These are phyloP conservation scores for Pleurotus tuber-regium DNA, from an alignment of 768 basidiomycete genomes.

Conservation along the genomic window DNA sequence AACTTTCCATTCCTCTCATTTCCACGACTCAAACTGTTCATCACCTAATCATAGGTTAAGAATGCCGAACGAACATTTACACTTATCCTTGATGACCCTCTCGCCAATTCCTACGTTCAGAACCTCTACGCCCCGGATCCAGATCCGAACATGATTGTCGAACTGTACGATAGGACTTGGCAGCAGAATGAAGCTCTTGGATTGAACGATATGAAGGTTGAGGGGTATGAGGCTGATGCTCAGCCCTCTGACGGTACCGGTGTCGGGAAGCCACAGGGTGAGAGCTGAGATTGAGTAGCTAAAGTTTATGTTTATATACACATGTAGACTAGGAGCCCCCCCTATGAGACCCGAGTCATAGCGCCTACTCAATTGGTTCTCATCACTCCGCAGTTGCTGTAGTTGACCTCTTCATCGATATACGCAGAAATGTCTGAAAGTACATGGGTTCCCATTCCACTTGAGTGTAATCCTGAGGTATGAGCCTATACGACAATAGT, in stretches of 20 bases:
- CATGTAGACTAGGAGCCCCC: no score
- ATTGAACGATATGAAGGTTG: conserved; percentile 85
- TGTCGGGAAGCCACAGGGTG: no score
- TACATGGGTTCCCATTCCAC: not conserved
- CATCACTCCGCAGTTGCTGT: no score
- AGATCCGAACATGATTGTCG: conserved; percentile 89
- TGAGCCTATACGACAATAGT: no score
- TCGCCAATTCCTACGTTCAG: conserved; percentile 94
- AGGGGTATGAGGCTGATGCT: conserved; percentile 54
- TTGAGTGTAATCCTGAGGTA: conserved; percentile 2
- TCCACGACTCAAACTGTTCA: not conserved
- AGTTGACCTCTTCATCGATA: no score
- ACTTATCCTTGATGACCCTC: conserved; percentile 90
- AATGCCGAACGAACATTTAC: conserved; percentile 81
- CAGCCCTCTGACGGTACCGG: no score
- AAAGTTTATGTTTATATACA: no score
- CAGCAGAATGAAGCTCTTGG: conserved; percentile 96
- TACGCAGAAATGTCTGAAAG: not conserved
- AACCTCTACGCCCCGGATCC: conserved; percentile 97
- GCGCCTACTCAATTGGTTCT: no score
- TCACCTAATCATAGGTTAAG: conserved; percentile 55
- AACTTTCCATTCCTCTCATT: not conserved
- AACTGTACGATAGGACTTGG: conserved; percentile 79
- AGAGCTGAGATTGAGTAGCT: no score
- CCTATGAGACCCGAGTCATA: no score